Conservation (phyloP, 2,329 filamentous ascomycete species). For the Scedosporium aurantiacum region DNA sequence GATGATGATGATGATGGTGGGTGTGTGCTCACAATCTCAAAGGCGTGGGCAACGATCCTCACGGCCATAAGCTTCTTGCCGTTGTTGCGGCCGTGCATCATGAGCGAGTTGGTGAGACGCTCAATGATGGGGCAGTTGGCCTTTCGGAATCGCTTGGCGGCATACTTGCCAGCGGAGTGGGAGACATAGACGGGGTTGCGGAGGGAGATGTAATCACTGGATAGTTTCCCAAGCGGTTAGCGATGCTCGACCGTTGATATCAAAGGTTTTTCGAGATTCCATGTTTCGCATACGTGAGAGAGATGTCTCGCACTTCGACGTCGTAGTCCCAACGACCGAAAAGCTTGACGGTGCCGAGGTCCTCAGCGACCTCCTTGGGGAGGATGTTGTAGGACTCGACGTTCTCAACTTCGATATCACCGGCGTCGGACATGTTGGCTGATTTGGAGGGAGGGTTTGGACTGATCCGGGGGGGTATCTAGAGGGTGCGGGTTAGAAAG, state of each 20-base stretch:
- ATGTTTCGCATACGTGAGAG: conserved; percentile 71
- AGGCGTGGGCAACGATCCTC: conserved; percentile 96
- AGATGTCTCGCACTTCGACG: conserved; percentile 99
- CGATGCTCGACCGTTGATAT: conserved; percentile 2
- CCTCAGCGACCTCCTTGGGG: conserved; percentile 82
- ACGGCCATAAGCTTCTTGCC: conserved; percentile 99
- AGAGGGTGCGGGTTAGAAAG: not conserved
- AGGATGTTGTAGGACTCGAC: conserved; percentile 67
- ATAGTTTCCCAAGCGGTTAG: conserved; percentile 20
- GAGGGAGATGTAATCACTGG: conserved; percentile 99
- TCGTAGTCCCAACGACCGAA: conserved; percentile 99
- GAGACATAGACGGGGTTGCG: conserved; percentile 97
- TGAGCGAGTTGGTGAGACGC: conserved; percentile 99
- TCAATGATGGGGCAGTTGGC: conserved; percentile 99
- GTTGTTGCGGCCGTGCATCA: conserved; percentile 99
- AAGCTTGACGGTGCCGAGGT: conserved; percentile 88
- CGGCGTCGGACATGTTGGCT: conserved; percentile 68
- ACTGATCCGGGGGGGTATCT: too few species aligned
- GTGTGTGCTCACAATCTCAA: conserved; percentile 89
- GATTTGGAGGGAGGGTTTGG: conserved; percentile 5
- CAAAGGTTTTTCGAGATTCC: too few species aligned
- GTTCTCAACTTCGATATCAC: conserved; percentile 86
- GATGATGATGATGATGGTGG: too few species aligned
- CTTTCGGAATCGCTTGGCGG: conserved; percentile 99
- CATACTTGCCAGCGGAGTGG: conserved; percentile 97